These are phyloP conservation scores for Hymenoscyphus salicellus DNA, from an alignment of 2,329 filamentous ascomycete species.

Conservation along the genomic window DNA sequence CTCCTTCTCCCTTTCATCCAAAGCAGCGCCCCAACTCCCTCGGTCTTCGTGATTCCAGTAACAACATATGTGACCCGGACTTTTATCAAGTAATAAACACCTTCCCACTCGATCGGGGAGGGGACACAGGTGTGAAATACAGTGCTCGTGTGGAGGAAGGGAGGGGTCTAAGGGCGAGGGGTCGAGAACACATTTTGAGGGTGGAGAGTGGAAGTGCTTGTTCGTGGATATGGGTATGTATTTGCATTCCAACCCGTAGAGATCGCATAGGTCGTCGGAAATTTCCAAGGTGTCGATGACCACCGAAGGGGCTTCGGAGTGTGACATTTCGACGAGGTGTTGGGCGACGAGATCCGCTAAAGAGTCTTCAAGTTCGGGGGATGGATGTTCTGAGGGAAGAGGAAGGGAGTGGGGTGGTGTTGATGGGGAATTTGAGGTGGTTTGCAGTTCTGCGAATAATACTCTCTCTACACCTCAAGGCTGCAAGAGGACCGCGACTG, in stretches of 20 bases:
- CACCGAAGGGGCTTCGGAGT: background rate
- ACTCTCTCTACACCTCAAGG: conserved; percentile 16
- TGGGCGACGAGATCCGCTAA: background rate
- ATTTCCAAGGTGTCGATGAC: background rate
- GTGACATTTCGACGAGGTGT: background rate
- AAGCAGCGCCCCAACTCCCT: background rate
- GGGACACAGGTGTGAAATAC: background rate
- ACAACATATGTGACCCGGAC: background rate
- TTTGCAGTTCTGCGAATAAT: conserved; percentile 9
- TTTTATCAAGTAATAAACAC: background rate
- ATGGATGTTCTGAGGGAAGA: background rate
- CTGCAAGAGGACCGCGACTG: conserved; percentile 27
- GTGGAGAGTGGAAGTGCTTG: background rate
- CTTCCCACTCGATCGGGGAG: background rate
- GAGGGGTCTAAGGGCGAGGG: background rate
- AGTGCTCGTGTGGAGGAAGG: background rate
- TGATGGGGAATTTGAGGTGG: conserved; percentile 9
- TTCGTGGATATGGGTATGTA: background rate
- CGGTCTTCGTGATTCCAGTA: background rate
- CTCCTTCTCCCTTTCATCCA: background rate
- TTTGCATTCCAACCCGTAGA: background rate
- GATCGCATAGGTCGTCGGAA: background rate
- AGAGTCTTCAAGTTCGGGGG: background rate
- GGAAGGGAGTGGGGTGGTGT: background rate
- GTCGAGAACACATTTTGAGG: background rate